Evolutionary conservation across 2,329 filamentous ascomycete genomes (phyloP), one percentile per base, ranked within the genome.

Genomic region (Cladosporium oxysporum): DNA sequence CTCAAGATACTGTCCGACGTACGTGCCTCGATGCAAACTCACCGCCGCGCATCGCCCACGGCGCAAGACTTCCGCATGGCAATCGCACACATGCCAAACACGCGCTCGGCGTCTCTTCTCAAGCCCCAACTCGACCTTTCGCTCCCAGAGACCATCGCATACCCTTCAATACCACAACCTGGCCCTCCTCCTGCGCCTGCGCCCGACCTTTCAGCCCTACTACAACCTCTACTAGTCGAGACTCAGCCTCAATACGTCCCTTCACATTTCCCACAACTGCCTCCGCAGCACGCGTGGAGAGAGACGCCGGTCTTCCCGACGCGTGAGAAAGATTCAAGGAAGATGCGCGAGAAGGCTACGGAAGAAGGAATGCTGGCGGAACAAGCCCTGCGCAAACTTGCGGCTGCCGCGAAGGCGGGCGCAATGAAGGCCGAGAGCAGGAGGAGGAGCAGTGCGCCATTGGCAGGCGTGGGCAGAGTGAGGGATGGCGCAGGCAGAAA

Each of bases 311-410:
- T 89, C 4, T 88, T 83, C 68, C 83, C 84, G 1, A 76, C 83
- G 47, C 82, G 87, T 66, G 86, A 89, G 68, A 83, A 80, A 37
- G 87, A 90, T 69, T 83, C 86, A 2, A 80, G 86, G 44, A 82
- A 81, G 70, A 74, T 76, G 73, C 73, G 75, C 44, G 88, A 90
- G 72, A 82, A 83, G 66, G 87, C 87, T 5, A 89, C 87, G 3
- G 83, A 89, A 71, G 88, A 90, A 73, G 87, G 87, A 16, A 83
- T 88, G 55, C 76, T 88, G 67, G 88, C 87, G 8, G 88, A 90
- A 74, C 85, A 89, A 71, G 87, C 87, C 23, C 76, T 90, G 68
- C 80, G 88, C 58, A 88, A 87, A 71, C 78, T 90, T 29, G 82
- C 83, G 68, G 79, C 79, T 1, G 80, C 79, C 35, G 77, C 77